Evolutionary conservation across 768 basidiomycete species (phyloP).

Genomic region (Lactarius trivialis): DNA sequence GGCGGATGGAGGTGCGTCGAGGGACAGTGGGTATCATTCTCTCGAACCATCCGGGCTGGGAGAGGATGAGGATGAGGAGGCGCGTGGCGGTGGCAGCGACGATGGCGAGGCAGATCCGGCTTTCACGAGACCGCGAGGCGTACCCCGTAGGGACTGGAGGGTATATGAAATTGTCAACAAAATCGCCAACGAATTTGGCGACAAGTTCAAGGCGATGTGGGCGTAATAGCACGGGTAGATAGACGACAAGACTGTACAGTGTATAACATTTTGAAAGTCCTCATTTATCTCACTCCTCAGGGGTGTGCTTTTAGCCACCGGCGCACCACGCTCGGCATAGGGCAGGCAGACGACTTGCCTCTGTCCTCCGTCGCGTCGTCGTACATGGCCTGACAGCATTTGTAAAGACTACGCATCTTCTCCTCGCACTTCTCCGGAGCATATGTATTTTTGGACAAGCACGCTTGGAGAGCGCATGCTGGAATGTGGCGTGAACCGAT

Average conservation of each 20-base stretch:
- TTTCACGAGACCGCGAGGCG: slow-evolving; percentile 33
- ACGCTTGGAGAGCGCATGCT: slow-evolving; percentile 62
- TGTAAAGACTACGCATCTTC: slow-evolving; percentile 47
- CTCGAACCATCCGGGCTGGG: slow-evolving; percentile 29
- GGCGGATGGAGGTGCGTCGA: slow-evolving; percentile 17
- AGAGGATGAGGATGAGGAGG: slow-evolving; percentile 25
- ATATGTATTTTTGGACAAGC: slow-evolving; percentile 60
- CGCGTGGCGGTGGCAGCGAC: slow-evolving; percentile 9
- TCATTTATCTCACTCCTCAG: not conserved
- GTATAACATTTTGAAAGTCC: not conserved
- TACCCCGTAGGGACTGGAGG: slow-evolving; percentile 45
- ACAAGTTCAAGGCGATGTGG: slow-evolving; percentile 61
- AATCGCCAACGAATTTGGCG: slow-evolving; percentile 44
- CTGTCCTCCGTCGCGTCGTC: slow-evolving; percentile 32
- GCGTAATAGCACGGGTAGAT: not conserved
- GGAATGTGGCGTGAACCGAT: not conserved
- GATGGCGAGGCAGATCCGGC: not conserved
- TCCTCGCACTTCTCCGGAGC: slow-evolving; percentile 54
- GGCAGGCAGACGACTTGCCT: slow-evolving; percentile 56
- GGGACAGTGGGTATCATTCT: slow-evolving; percentile 33
- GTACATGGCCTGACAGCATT: slow-evolving; percentile 58
- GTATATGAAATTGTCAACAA: slow-evolving; percentile 45
- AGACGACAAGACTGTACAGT: not conserved
- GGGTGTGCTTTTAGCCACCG: slow-evolving; percentile 56
- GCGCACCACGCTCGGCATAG: slow-evolving; percentile 43